Conservation (phyloP, 345 rosid species). For the Pistacia vera region DNA sequence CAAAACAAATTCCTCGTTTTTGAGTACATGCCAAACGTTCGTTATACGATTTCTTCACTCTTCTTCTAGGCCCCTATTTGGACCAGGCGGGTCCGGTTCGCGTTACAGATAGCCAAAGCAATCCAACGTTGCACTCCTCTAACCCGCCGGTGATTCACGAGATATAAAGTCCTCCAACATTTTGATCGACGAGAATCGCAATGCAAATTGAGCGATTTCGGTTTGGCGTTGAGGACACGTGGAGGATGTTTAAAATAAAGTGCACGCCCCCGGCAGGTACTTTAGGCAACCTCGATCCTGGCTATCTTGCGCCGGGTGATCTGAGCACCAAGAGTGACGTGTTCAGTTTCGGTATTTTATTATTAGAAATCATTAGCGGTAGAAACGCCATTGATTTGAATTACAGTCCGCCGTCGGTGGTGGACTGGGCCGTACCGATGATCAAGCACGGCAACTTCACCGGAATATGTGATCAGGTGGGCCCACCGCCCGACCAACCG, state of each 20-base stretch:
- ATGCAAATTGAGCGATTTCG: conserved; percentile 81
- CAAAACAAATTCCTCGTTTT: conserved; percentile 59
- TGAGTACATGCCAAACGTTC: conserved; percentile 86
- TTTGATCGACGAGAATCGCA: conserved; percentile 57
- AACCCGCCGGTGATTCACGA: conserved; percentile 82
- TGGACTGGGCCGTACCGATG: conserved; percentile 92
- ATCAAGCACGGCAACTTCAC: conserved; percentile 50
- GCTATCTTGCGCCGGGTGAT: conserved; percentile 79
- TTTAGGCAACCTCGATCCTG: conserved; percentile 83
- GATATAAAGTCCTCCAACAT: conserved; percentile 86
- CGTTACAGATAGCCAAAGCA: conserved; percentile 67
- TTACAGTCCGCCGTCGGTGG: conserved; percentile 73
- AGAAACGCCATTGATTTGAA: conserved; percentile 83
- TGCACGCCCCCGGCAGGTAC: conserved; percentile 92
- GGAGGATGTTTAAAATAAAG: conserved; percentile 64
- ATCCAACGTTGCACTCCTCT: conserved; percentile 62
- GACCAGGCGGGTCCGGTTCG: conserved; percentile 63
- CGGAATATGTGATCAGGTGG: conserved; percentile 52
- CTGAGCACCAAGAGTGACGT: conserved; percentile 81
- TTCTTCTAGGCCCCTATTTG: conserved; percentile 54
- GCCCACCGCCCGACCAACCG: conserved; percentile 32
- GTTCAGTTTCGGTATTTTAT: conserved; percentile 82
- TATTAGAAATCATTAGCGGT: conserved; percentile 84
- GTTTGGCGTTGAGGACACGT: conserved; percentile 77
- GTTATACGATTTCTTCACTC: conserved; percentile 59